Evolutionary conservation across 257 asterid species (phyloP).

Genomic region (Solanum verrucosum): DNA sequence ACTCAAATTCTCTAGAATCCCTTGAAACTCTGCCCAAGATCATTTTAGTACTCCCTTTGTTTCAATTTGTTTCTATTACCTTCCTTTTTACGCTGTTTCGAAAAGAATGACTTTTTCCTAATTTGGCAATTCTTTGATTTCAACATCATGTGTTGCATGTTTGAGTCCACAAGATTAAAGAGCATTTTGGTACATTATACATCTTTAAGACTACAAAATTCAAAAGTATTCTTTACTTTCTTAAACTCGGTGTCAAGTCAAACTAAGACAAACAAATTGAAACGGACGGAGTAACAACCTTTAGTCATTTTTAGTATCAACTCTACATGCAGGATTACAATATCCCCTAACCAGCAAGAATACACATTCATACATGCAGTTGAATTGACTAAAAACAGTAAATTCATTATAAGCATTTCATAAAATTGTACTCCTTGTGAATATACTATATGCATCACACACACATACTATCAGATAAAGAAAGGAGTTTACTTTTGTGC

Average conservation of each 20-base stretch:
- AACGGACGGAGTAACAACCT: background rate
- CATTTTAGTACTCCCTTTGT: background rate
- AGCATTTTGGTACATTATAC: background rate
- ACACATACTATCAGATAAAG: background rate
- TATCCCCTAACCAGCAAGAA: background rate
- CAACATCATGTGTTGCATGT: background rate
- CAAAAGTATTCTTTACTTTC: background rate
- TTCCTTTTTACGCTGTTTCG: background rate
- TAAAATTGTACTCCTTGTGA: background rate
- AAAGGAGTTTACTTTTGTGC: constrained; percentile 38
- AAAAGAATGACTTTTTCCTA: background rate
- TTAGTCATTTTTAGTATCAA: background rate
- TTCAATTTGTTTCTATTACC: background rate
- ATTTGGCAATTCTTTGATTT: background rate
- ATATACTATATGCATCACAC: background rate
- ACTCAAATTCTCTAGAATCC: background rate
- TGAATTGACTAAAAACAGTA: background rate
- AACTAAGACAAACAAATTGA: background rate
- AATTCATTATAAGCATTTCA: background rate
- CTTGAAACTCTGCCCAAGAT: background rate
- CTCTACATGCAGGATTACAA: background rate
- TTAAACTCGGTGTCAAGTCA: background rate
- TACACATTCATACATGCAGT: background rate
- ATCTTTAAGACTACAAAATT: background rate
- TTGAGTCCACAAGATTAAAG: background rate